A percentile compares a stretch with the other conserved stretches of the same genome.
Conservation (phyloP, 1,139 yeast genomes). For the Eremothecium cymbalariae region DNA sequence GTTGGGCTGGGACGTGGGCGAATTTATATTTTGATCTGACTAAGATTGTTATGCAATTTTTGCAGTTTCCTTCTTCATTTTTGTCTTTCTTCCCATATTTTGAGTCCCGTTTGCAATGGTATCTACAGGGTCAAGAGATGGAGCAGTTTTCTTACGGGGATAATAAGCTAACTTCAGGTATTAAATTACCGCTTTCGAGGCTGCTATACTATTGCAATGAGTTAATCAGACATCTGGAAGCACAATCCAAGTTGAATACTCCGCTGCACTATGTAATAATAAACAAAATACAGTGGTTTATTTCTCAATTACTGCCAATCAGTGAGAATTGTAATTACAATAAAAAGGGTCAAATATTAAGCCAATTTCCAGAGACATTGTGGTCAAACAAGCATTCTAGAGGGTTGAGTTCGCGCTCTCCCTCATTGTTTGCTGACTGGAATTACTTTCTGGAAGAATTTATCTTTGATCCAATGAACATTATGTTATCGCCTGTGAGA, state of each 20-base stretch:
- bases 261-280: constrained; percentile 23
- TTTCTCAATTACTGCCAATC: constrained; percentile 27
- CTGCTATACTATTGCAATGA: constrained; percentile 28
- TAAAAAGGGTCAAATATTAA: constrained; percentile 22
- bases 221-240: constrained; percentile 14
- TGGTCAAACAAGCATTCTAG: constrained; percentile 7
- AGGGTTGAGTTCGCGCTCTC: background rate
- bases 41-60: constrained; percentile 15
- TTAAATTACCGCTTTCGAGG: constrained; percentile 26
- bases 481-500: constrained; percentile 16
- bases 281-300: constrained; percentile 23
- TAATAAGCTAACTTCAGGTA: constrained; percentile 25
- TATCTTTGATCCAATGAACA: constrained; percentile 20
- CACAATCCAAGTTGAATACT: constrained; percentile 20
- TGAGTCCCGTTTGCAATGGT: constrained; percentile 27
- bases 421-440: constrained; percentile 21
- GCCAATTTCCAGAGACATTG: constrained; percentile 11
- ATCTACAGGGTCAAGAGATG: constrained; percentile 18
- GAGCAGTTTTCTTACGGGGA: constrained; percentile 17
- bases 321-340: constrained; percentile 30
- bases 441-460: constrained; percentile 18
- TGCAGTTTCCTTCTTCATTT: constrained; percentile 23
- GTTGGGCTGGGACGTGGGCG: constrained; percentile 8
- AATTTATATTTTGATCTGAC: constrained; percentile 21
- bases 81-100: constrained; percentile 26